A percentile compares a stretch with the other conserved stretches of the same genome.
Evolutionary conservation across 1,284 basidiomycete species (phyloP).

Genomic region (Microbotryum silenes-acaulis): DNA sequence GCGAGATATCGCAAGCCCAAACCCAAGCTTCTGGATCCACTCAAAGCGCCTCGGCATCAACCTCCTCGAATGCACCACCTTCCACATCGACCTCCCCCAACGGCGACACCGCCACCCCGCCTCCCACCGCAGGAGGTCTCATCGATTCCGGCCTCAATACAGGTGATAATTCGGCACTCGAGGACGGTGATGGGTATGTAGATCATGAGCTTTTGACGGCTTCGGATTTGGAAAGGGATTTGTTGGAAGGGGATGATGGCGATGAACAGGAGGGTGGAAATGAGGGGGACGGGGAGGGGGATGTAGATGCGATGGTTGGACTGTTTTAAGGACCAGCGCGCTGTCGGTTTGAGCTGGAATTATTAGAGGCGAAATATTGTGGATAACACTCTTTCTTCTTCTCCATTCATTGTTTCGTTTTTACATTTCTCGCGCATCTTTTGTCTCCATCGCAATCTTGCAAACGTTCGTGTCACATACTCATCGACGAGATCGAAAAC

Average conservation of each 20-base stretch:
- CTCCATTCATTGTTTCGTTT: no score
- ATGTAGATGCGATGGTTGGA: constrained; percentile 8
- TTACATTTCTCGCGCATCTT: no score
- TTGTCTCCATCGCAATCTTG: no score
- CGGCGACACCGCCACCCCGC: background rate
- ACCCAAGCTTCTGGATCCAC: background rate
- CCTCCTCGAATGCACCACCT: background rate
- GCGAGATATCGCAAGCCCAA: background rate
- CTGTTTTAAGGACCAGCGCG: background rate
- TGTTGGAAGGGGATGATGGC: constrained; percentile 5
- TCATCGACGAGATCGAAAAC: no score
- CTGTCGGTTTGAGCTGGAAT: no score
- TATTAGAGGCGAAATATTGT: no score
- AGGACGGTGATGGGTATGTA: background rate
- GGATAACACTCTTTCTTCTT: no score
- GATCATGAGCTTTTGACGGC: no score
- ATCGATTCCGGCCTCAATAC: constrained; percentile 3
- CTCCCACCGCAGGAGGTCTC: background rate
- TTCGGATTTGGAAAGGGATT: no score
- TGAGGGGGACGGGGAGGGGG: constrained; percentile 16
- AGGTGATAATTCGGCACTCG: constrained; percentile 6
- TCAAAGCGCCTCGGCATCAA: background rate
- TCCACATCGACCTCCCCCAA: background rate
- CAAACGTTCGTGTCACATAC: no score
- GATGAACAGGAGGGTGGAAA: background rate